Base-by-base conservation (phyloP, 2,329 filamentous ascomycete genomes). In the Rosellinia necatrix region DNA sequence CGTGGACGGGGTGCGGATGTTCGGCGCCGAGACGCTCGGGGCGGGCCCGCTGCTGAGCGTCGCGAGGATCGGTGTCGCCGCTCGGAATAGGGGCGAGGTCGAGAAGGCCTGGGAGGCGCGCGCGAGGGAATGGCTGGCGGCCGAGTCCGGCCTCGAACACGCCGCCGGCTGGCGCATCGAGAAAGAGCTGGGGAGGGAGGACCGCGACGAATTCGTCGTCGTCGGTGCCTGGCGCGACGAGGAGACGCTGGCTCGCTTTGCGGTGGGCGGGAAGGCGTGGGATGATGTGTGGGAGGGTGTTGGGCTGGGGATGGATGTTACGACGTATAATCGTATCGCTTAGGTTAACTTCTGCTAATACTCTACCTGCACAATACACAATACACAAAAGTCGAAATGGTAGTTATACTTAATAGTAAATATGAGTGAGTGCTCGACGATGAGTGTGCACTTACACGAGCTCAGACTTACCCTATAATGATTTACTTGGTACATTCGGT, bases 121-220 rank as follows among this genome's bases (percentile, higher is more conserved):
- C 3, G 53, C 37, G 13, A 58, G 53, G 50, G 21, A 10, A 2
- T 4, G 41, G 38, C 21, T 62, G 17, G 34, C 32, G n/a, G 19
- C 4, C 1, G 22, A n/a, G 2, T 44, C 50, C 4, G 58, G 56
- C 3, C 50, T 58, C 19, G 52, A 53, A 19, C 59, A 63, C 21
- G 29, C 35, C 5, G 59, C 40, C 1, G 63, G 64, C 1, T 67
- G 64, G 64, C 55, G 48, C 35, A 51, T 65, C 37, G 65, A 67
- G 55, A 63, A 58, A 38, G 58, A 63, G 15, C 35, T 47, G 25
- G 63, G 54, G 1, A 30, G 57, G 22, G 57, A 56, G 46, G 53
- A 51, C 13, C 52, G 32, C 30, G 55, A 58, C 35, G 50, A 61
- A 42, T 66, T 59, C 51, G 56, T 62, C 6, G 27, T 63, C 13